A percentile compares a stretch with the other conserved stretches of the same genome.
phyloP scores from a whole-genome alignment of 768 basidiomycete genomes.

The Symmetrospora coprosmae region DNA sequence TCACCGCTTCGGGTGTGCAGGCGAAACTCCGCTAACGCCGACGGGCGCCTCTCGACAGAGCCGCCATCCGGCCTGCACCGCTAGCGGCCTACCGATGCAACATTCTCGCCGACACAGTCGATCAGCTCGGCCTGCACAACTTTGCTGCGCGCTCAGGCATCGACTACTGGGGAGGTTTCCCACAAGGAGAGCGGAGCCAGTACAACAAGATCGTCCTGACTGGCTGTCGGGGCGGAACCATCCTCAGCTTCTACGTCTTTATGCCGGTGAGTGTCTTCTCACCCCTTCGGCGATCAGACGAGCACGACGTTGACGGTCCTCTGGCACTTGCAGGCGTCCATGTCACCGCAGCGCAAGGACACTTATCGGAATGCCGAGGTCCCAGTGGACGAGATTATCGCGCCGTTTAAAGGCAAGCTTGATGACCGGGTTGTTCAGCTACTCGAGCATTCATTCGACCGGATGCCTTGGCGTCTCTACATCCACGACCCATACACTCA shows the following conservation, averaged over 20 bases:
- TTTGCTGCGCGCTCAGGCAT: slow-evolving; percentile 23
- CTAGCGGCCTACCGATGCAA: slow-evolving; percentile 33
- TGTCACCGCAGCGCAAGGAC: slow-evolving; percentile 28
- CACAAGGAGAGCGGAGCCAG: slow-evolving; percentile 25
- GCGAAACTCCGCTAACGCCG: slow-evolving; percentile 4
- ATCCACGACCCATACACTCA: slow-evolving; percentile 25
- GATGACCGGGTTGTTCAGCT: slow-evolving; percentile 27
- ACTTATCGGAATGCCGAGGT: slow-evolving; percentile 25
- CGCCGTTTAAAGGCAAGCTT: slow-evolving; percentile 20
- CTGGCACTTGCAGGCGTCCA: too few species aligned
- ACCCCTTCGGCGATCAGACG: too few species aligned
- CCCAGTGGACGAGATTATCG: slow-evolving; percentile 21
- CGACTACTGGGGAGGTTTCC: slow-evolving; percentile 32
- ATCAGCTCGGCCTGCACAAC: slow-evolving; percentile 27
- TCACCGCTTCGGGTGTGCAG: background rate
- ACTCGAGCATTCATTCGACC: slow-evolving; percentile 30
- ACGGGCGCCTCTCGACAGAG: slow-evolving; percentile 23
- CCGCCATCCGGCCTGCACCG: slow-evolving; percentile 26
- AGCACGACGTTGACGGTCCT: too few species aligned
- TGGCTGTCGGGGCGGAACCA: slow-evolving; percentile 24
- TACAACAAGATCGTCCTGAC: slow-evolving; percentile 32
- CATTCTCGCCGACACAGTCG: slow-evolving; percentile 22
- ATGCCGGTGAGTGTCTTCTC: slow-evolving; percentile 22
- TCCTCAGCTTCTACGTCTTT: slow-evolving; percentile 33
- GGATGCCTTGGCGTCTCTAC: slow-evolving; percentile 33